Base-by-base conservation (phyloP, 441 rosid species). In the Jatropha podagrica region DNA sequence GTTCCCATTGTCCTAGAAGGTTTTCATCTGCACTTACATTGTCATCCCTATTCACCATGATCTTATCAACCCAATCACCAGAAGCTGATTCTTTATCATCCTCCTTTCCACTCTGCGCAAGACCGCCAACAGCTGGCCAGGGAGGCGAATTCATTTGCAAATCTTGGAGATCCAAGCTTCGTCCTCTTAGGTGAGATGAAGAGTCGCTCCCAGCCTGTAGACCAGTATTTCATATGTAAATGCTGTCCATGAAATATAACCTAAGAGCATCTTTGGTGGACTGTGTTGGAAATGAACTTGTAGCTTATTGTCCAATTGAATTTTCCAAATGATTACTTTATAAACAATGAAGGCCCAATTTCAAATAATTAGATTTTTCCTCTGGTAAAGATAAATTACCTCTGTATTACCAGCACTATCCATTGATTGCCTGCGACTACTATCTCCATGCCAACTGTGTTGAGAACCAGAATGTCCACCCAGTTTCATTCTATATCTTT, bases 81-180 rank as follows among this genome's bases (percentile, higher is more conserved):
- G 84, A 81, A 20, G 55, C 76, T 4, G 82, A 83, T 60, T 89
- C 92, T 80, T 71, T 86, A 41, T 89, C 92, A 7, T 92, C 97
- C 18, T 94, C 98, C 81, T 87, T 75, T 37, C 79, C 86, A 41
- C 78, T 89, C 80, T 88, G 89, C 65, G 78, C 81, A 63, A 91
- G 88, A 80, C 87, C 86, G 23, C 85, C 77, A 55, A 82, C 83
- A 4, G 92, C 89, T 23, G 91, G 93, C 97, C 97, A 96, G 14
- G 97, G 86, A 69, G 97, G 93, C 55, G 98, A 93, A 78, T 87
- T 92, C 58, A 77, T 79, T 41, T 79, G 79, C 79, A 92, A 88
- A 74, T 91, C 97, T 75, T 85, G 91, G 71, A 86, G 90, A 77
- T 96, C 98, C 82, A 90, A 86, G 91, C 91, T 91, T 69, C 85